Percentiles rank a stretch among this genome's conserved stretches.
Conservation (phyloP, 2,329 filamentous ascomycete species). For the Zymoseptoria pseudotritici region DNA sequence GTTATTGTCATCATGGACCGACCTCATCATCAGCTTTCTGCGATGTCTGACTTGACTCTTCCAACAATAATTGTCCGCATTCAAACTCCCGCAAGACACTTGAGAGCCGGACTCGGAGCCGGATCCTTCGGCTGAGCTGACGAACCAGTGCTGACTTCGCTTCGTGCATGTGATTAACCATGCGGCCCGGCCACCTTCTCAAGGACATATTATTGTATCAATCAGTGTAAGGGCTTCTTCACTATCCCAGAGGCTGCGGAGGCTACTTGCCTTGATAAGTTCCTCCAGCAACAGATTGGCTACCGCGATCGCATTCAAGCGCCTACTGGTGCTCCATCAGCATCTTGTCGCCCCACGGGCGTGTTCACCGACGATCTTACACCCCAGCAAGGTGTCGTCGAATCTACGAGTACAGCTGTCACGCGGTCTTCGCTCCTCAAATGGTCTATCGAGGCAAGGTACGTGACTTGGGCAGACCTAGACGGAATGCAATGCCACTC, state of each 20-base stretch:
- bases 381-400: not conserved
- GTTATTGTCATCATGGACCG: too few relatives aligned
- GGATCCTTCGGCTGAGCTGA: not conserved
- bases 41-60: not conserved
- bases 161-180: not conserved
- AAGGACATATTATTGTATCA: not conserved
- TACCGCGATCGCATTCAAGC: not conserved
- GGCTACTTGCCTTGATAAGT: too few relatives aligned
- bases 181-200: not conserved
- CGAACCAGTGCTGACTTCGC: not conserved
- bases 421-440: not conserved
- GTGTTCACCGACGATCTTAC: not conserved
- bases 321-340: not conserved
- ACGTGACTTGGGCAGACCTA: not conserved
- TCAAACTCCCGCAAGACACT: not conserved
- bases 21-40: not conserved
- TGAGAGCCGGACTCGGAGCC: not conserved
- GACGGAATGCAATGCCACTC: not conserved
- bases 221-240: not conserved
- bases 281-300: too few relatives aligned
- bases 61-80: not conserved
- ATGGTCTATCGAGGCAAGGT: slow-evolving; percentile 28
- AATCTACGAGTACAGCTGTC: not conserved
- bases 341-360: not conserved
- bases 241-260: not conserved